Conservation (phyloP, 139 green algal genomes). For the Spirogloea muscicola region DNA sequence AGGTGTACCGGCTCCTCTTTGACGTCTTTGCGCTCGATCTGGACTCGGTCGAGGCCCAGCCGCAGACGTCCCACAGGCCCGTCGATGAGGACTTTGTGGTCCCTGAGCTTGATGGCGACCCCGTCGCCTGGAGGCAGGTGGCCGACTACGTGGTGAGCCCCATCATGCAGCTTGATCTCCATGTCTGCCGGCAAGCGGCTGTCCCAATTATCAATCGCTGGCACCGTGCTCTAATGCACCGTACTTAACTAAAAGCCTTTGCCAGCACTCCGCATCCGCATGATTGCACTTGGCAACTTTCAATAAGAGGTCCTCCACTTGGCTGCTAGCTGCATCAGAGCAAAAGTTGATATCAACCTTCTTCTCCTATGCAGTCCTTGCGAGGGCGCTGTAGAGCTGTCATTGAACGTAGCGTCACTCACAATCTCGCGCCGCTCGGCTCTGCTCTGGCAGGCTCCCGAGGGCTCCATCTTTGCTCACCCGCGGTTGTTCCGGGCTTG, state of each 20-base stretch:
- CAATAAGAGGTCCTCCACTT: no score
- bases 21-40: neutral
- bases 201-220: neutral
- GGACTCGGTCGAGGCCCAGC: neutral
- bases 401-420: no score
- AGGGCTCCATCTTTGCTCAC: constrained; percentile 2
- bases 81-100: neutral
- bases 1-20: constrained; percentile 21
- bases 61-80: neutral
- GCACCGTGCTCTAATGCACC: no score
- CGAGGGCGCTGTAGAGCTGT: no score
- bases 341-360: no score
- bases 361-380: no score
- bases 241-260: no score
- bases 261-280: no score
- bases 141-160: neutral
- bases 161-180: neutral
- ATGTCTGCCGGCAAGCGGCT: neutral
- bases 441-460: neutral
- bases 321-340: no score
- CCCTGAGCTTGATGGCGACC: neutral
- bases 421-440: no score
- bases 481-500: constrained; percentile 15
- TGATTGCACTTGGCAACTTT: no score
- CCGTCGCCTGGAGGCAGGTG: neutral